Evolutionary conservation across 441 rosid genomes (phyloP).

Genomic region (Gossypium gossypioides): DNA sequence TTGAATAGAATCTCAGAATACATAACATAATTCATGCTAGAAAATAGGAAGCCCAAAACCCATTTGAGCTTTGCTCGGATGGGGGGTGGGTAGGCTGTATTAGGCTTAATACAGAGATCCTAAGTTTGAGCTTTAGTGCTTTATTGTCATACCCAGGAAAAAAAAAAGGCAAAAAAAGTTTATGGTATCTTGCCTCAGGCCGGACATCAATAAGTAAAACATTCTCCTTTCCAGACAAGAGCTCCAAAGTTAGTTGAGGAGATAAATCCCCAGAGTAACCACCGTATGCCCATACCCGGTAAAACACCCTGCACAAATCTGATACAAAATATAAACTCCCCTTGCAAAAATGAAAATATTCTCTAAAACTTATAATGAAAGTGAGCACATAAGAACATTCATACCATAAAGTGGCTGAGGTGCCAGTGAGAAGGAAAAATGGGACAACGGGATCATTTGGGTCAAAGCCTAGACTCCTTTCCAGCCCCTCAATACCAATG

Average conservation of each 20-base stretch:
- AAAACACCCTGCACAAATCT: conserved; percentile 85
- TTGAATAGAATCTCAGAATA: background rate
- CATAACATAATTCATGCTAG: background rate
- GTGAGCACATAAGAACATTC: conserved; percentile 29
- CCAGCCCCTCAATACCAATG: conserved; percentile 52
- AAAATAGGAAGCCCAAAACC: background rate
- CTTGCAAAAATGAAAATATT: conserved; percentile 17
- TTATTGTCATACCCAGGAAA: background rate
- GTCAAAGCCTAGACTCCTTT: conserved; percentile 67
- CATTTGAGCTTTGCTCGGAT: background rate
- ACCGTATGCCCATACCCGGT: conserved; percentile 63
- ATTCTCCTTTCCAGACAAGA: conserved; percentile 59
- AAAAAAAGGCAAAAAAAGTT: conserved; percentile 18
- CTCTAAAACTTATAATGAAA: conserved; percentile 8
- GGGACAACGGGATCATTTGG: conserved; percentile 82
- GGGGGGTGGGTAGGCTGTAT: background rate
- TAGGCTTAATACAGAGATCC: background rate
- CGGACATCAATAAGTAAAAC: conserved; percentile 78
- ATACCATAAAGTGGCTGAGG: conserved; percentile 77
- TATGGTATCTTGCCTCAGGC: conserved; percentile 78
- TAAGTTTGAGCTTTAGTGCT: background rate
- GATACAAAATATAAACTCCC: conserved; percentile 49
- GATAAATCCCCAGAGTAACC: conserved; percentile 94
- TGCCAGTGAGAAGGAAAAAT: conserved; percentile 54
- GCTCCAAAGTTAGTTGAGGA: conserved; percentile 62